Evolutionary conservation across 2,329 filamentous ascomycete genomes (phyloP).

Genomic region (Talaromyces sp.): DNA sequence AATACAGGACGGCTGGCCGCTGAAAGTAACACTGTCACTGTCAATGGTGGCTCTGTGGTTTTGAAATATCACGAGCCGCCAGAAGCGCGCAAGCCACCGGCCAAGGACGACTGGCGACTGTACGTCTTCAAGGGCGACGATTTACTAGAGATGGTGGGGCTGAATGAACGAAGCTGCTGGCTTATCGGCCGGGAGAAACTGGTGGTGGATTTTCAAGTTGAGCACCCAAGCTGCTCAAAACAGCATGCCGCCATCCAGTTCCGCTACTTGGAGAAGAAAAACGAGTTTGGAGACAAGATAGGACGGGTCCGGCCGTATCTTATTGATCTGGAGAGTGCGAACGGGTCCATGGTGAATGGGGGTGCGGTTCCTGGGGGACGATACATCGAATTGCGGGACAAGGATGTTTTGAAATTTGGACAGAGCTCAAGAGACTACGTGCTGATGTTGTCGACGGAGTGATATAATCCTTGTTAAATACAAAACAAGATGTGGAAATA

Average conservation of each 20-base stretch:
- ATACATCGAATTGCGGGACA: conserved; percentile 80
- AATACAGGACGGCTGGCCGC: conserved; percentile 78
- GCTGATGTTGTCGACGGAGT: conserved; percentile 65
- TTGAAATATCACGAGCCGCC: conserved; percentile 95
- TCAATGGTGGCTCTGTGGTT: conserved; percentile 59
- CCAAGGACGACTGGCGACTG: conserved; percentile 76
- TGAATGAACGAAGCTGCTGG: conserved; percentile 80
- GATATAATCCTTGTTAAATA: not conserved
- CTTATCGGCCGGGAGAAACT: conserved; percentile 73
- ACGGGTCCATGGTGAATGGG: conserved; percentile 80
- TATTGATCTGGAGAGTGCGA: conserved; percentile 88
- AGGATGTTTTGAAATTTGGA: conserved; percentile 85
- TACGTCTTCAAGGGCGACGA: conserved; percentile 87
- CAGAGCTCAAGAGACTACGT: conserved; percentile 89
- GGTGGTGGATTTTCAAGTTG: conserved; percentile 76
- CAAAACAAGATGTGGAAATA: too few relatives aligned
- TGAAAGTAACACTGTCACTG: conserved; percentile 73
- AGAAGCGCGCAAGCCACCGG: conserved; percentile 81
- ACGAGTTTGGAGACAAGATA: conserved; percentile 79
- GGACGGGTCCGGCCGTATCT: conserved; percentile 80
- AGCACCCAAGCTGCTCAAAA: conserved; percentile 89
- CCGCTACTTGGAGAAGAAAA: conserved; percentile 72
- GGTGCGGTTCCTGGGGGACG: conserved; percentile 66
- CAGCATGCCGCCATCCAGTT: conserved; percentile 97
- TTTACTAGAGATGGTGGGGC: conserved; percentile 73